Evolutionary conservation across 2,329 filamentous ascomycete species (phyloP).

Genomic region (Periconia digitata): DNA sequence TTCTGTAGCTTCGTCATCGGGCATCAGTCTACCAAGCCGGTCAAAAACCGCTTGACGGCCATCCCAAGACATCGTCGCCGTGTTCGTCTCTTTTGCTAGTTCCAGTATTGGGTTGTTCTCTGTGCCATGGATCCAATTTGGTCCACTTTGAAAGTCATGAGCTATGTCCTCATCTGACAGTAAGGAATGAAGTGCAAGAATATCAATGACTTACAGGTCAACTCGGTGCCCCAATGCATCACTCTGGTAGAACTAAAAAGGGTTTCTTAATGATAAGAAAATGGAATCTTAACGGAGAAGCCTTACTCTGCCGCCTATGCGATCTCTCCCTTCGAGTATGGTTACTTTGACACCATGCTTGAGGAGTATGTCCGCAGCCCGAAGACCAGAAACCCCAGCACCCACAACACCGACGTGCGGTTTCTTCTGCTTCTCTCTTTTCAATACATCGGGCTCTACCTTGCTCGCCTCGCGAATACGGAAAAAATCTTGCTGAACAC

Average conservation of each 20-base stretch:
- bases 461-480: conserved; percentile 20
- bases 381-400: conserved; percentile 69
- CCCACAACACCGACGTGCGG: conserved; percentile 69
- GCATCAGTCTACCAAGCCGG: conserved; percentile 57
- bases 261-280: conserved; percentile 9
- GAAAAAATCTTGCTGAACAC: conserved; percentile 38
- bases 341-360: conserved; percentile 68
- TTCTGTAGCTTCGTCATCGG: conserved; percentile 39
- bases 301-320: conserved; percentile 65
- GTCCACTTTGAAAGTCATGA: conserved; percentile 52
- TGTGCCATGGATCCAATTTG: conserved; percentile 82
- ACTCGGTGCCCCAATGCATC: conserved; percentile 53
- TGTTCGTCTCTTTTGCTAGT: conserved; percentile 64
- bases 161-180: neutral
- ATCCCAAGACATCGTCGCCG: conserved; percentile 55
- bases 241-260: conserved; percentile 51
- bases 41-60: conserved; percentile 59
- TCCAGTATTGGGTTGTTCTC: conserved; percentile 70
- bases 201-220: conserved; percentile 54
- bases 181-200: neutral
- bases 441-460: conserved; percentile 25
- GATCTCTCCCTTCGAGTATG: conserved; percentile 67
- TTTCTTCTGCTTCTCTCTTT: conserved; percentile 35
- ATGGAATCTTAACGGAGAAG: neutral
- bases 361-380: conserved; percentile 68